Percentiles rank a stretch among this genome's conserved stretches.
phyloP scores from a whole-genome alignment of 371 early-diverging fungal species.

The Saksenaea oblongispora region DNA sequence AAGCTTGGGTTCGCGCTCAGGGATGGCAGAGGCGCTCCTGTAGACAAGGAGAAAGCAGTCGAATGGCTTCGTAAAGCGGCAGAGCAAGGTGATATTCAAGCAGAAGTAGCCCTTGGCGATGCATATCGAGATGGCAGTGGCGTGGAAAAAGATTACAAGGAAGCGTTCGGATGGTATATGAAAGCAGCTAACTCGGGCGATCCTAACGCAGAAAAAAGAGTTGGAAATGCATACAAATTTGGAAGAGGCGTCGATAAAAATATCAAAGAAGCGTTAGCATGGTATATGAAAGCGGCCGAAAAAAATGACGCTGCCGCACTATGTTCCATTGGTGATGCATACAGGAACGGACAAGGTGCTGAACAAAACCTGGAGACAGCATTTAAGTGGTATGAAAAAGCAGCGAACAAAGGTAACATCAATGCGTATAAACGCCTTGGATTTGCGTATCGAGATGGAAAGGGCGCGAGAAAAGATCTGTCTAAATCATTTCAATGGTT shows the following conservation, averaged over 20 bases:
- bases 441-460: too few species aligned
- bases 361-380: too few species aligned
- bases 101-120: slow-evolving; percentile 31
- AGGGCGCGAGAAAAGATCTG: too few species aligned
- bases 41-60: too few species aligned
- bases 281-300: slow-evolving; percentile 43
- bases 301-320: slow-evolving; percentile 37
- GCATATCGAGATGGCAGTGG: slow-evolving; percentile 31
- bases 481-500: too few species aligned
- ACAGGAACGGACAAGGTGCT: too few species aligned
- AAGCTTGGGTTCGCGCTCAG: slow-evolving; percentile 40
- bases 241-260: slow-evolving; percentile 45
- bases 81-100: too few species aligned
- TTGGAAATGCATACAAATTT: slow-evolving; percentile 29
- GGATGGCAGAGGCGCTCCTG: slow-evolving; percentile 11
- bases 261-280: slow-evolving; percentile 64
- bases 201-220: slow-evolving; percentile 41
- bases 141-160: slow-evolving; percentile 10
- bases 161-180: slow-evolving; percentile 43
- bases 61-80: too few species aligned
- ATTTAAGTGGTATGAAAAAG: too few species aligned
- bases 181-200: slow-evolving; percentile 40
- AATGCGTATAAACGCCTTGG: too few species aligned
- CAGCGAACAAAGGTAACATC: too few species aligned
- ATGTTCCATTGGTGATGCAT: too few species aligned